phyloP scores from a whole-genome alignment of 441 rosid species.

The Syzygium syzygioides region DNA sequence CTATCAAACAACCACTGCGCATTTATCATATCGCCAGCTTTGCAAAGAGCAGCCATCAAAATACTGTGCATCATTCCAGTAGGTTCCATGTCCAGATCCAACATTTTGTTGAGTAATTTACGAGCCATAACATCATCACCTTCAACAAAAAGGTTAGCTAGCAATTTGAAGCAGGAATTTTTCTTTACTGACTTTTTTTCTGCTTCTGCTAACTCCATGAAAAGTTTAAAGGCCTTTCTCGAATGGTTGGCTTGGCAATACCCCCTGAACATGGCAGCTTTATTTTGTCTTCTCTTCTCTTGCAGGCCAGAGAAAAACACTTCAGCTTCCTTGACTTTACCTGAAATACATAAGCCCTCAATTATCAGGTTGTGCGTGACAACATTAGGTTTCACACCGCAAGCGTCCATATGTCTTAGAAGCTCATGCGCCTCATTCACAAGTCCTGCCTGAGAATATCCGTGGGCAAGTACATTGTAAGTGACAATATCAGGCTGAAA shows the following conservation, averaged over 20 bases:
- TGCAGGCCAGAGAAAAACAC: constrained; percentile 28
- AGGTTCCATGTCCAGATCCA: constrained; percentile 27
- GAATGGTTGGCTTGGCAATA: constrained; percentile 39
- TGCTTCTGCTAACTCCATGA: constrained; percentile 19
- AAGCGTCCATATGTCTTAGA: constrained; percentile 27
- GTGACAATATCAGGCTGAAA: constrained; percentile 44
- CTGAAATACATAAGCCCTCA: constrained; percentile 52
- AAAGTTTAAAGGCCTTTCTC: constrained; percentile 32
- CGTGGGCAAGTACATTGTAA: constrained; percentile 46
- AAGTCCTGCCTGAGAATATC: constrained; percentile 48
- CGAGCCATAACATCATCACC: constrained; percentile 33
- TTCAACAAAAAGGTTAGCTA: constrained; percentile 33
- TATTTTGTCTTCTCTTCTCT: constrained; percentile 32
- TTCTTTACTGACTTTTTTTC: constrained; percentile 21
- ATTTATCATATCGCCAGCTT: constrained; percentile 27
- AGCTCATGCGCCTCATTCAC: constrained; percentile 19
- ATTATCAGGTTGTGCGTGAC: constrained; percentile 49
- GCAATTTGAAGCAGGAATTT: constrained; percentile 41
- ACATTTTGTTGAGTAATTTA: constrained; percentile 30
- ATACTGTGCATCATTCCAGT: constrained; percentile 32
- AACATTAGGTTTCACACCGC: constrained; percentile 38
- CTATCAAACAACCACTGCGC: constrained; percentile 36
- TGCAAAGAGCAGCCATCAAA: constrained; percentile 39
- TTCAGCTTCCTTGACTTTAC: constrained; percentile 55
- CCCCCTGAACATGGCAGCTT: constrained; percentile 55